Conservation (phyloP, 2,329 filamentous ascomycete genomes). For the Xylariaceae sp. region DNA sequence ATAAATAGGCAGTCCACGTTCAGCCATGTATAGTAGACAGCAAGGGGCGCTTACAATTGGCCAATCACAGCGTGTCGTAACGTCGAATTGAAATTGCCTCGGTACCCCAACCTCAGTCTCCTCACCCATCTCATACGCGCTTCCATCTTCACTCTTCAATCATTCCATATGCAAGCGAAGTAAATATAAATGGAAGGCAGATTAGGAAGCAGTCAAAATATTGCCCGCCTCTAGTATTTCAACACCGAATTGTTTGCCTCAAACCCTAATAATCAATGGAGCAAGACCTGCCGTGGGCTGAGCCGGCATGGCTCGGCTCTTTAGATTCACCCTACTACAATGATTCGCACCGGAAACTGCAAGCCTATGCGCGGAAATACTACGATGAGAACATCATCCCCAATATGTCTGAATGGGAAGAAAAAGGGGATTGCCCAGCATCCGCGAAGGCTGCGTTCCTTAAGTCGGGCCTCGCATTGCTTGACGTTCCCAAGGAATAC, state of each 20-base stretch:
- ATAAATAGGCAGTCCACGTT: too few relatives aligned
- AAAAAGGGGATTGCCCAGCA: constrained; percentile 56
- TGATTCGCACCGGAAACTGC: constrained; percentile 62
- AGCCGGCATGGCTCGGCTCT: constrained; percentile 35
- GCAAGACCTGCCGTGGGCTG: constrained; percentile 33
- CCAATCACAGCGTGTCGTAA: not conserved
- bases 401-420: constrained; percentile 68
- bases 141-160: too few relatives aligned
- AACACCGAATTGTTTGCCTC: not conserved
- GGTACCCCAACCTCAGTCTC: not conserved
- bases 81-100: constrained; percentile 7
- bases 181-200: too few relatives aligned
- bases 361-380: constrained; percentile 63
- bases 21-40: too few relatives aligned
- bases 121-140: too few relatives aligned
- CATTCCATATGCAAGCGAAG: too few relatives aligned
- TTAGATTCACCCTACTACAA: constrained; percentile 63
- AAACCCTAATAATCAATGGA: constrained; percentile 20
- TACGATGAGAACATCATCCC: constrained; percentile 63
- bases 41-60: not conserved
- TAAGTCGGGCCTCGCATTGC: constrained; percentile 44
- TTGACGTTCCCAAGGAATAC: constrained; percentile 45
- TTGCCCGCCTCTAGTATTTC: not conserved
- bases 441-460: constrained; percentile 44
- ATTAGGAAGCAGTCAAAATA: not conserved